phyloP scores from a whole-genome alignment of 1,139 yeast species.

The Suhomyces atakaporum region DNA sequence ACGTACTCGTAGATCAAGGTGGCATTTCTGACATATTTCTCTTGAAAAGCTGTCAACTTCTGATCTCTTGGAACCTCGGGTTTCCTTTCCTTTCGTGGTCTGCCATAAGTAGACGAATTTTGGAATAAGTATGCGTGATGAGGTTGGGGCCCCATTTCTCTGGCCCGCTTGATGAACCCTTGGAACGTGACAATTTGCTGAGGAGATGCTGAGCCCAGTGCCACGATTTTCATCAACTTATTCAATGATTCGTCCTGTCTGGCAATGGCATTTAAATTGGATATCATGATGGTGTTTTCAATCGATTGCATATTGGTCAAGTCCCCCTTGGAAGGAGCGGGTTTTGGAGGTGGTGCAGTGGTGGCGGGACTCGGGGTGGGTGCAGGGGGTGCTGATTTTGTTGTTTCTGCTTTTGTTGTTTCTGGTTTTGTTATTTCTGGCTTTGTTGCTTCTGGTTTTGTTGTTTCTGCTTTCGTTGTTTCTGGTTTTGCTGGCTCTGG shows the following conservation, averaged over 20 bases:
- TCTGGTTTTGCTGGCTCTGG: too few relatives aligned
- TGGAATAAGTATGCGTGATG: conserved; percentile 38
- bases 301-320: conserved; percentile 54
- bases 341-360: conserved; percentile 6
- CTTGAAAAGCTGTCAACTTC: conserved; percentile 74
- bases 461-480: too few relatives aligned
- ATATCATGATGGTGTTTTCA: conserved; percentile 77
- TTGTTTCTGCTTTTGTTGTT: too few relatives aligned
- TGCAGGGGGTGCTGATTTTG: too few relatives aligned
- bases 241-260: conserved; percentile 67
- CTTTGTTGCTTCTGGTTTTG: too few relatives aligned
- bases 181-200: conserved; percentile 77
- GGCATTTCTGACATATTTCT: conserved; percentile 64
- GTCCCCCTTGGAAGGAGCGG: conserved; percentile 20
- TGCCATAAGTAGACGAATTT: conserved; percentile 19
- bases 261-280: conserved; percentile 80
- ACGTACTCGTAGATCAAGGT: conserved; percentile 81
- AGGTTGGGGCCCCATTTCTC: conserved; percentile 68
- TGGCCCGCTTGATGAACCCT: conserved; percentile 73
- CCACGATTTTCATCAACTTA: conserved; percentile 77
- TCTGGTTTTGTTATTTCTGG: too few relatives aligned
- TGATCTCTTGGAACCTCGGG: conserved; percentile 42
- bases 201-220: conserved; percentile 72
- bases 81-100: conserved; percentile 23
- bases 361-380: too few relatives aligned